phyloP scores from a whole-genome alignment of 495 filamentous ascomycete species.

The Extremus antarcticus region DNA sequence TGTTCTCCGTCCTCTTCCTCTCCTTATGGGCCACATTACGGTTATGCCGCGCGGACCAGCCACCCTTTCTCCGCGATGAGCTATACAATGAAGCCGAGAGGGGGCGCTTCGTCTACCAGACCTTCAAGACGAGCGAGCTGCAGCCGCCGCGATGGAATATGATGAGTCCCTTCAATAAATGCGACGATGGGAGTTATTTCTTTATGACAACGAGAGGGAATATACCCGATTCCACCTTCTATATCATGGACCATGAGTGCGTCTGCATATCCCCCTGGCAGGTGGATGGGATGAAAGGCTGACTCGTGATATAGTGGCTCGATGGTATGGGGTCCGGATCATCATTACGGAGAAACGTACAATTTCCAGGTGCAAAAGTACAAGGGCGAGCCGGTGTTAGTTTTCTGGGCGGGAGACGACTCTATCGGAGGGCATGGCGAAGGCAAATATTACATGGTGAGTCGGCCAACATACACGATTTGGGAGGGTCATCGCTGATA shows the following conservation, averaged over 20 bases:
- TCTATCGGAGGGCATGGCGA: slow-evolving; percentile 38
- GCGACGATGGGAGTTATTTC: slow-evolving; percentile 15
- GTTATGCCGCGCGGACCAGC: not conserved
- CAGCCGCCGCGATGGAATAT: slow-evolving; percentile 9
- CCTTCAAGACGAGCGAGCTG: slow-evolving; percentile 4
- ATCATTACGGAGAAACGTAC: slow-evolving; percentile 13
- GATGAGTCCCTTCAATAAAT: slow-evolving; percentile 6
- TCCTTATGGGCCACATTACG: not conserved
- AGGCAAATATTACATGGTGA: slow-evolving; percentile 41
- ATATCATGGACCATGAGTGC: slow-evolving; percentile 8
- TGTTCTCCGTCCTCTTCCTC: not conserved
- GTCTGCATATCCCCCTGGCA: not conserved
- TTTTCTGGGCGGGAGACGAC: slow-evolving; percentile 43
- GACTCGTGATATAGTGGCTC: slow-evolving; percentile 3
- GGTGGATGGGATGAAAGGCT: not conserved
- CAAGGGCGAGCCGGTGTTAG: slow-evolving; percentile 26
- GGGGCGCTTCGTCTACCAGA: slow-evolving; percentile 6
- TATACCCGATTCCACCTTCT: not conserved
- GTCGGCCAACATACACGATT: slow-evolving; percentile 1
- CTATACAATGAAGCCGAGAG: slow-evolving; percentile 10
- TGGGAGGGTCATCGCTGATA: not conserved
- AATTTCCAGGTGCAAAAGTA: slow-evolving; percentile 18
- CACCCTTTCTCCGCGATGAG: not conserved
- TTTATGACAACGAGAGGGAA: slow-evolving; percentile 15
- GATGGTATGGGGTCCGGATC: slow-evolving; percentile 7